A percentile compares a stretch with the other conserved stretches of the same genome.
These are phyloP conservation scores for Sporothrix pseudoabietina DNA, from an alignment of 2,329 filamentous ascomycete species.

Conservation along the genomic window DNA sequence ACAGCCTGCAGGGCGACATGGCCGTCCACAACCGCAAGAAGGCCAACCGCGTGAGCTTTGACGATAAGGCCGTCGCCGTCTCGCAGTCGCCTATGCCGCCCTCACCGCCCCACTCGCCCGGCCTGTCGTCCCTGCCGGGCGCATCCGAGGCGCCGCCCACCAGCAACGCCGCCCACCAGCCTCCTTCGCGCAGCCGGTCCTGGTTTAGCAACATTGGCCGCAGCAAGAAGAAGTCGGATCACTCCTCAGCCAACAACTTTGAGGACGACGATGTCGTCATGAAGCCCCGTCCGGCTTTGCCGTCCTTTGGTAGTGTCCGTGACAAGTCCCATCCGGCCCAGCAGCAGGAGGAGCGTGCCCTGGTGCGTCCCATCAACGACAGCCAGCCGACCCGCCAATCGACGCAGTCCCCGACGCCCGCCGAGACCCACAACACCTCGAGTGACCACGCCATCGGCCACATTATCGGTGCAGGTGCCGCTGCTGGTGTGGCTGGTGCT, in stretches of 20 bases:
- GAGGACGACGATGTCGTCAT: conserved; percentile 69
- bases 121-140: conserved; percentile 17
- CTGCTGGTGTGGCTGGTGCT: neutral
- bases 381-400: neutral
- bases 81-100: conserved; percentile 34
- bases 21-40: conserved; percentile 55
- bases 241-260: conserved; percentile 40
- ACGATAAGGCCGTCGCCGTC: conserved; percentile 56
- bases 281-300: conserved; percentile 72
- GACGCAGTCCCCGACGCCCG: conserved; percentile 31
- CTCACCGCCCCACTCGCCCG: neutral
- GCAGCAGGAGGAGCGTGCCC: conserved; percentile 57
- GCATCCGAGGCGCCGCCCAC: conserved; percentile 22
- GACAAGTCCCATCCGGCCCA: conserved; percentile 57
- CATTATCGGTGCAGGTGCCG: conserved; percentile 46
- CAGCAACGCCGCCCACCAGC: conserved; percentile 17
- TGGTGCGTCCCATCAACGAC: conserved; percentile 53
- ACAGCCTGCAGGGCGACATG: neutral
- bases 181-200: conserved; percentile 44
- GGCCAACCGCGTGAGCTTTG: conserved; percentile 75
- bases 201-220: conserved; percentile 57
- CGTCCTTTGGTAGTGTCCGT: conserved; percentile 73
- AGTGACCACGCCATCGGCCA: conserved; percentile 62
- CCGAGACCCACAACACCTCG: conserved; percentile 51
- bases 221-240: conserved; percentile 49